These are phyloP conservation scores for Arthrinium phaeospermum DNA, from an alignment of 2,329 filamentous ascomycete genomes.

Conservation along the genomic window DNA sequence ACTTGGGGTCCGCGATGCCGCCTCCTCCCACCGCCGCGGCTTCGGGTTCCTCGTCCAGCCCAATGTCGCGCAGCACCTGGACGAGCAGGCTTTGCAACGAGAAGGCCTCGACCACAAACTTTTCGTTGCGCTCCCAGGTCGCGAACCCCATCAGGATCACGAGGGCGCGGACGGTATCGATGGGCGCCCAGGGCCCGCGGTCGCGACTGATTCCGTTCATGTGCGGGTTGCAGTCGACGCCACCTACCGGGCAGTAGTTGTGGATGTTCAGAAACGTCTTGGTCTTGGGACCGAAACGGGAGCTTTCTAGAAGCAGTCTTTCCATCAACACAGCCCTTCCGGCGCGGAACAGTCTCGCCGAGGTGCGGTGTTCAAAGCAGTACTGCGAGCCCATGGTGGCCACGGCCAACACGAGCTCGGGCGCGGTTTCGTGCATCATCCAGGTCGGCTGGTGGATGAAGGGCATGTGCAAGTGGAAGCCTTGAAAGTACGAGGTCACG, in stretches of 20 bases:
- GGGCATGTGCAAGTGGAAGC: conserved; percentile 45
- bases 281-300: conserved; percentile 34
- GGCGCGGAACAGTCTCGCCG: conserved; percentile 41
- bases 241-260: conserved; percentile 16
- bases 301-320: conserved; percentile 32
- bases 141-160: conserved; percentile 46
- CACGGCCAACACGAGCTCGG: conserved; percentile 42
- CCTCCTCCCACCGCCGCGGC: not conserved
- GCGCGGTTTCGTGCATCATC: conserved; percentile 37
- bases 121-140: conserved; percentile 43
- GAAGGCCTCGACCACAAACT: conserved; percentile 43
- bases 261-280: conserved; percentile 33
- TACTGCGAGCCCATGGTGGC: conserved; percentile 45
- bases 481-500: conserved; percentile 43
- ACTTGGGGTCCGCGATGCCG: conserved; percentile 22
- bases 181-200: conserved; percentile 35
- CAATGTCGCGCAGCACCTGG: conserved; percentile 41
- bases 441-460: conserved; percentile 45
- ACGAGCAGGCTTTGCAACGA: conserved; percentile 40
- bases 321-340: conserved; percentile 41
- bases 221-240: not conserved
- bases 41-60: conserved; percentile 36
- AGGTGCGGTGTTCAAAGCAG: conserved; percentile 43
- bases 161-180: conserved; percentile 42
- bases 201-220: conserved; percentile 17